A percentile compares a stretch with the other conserved stretches of the same genome.
Evolutionary conservation across 352 stramenopile species (phyloP).

Genomic region (Phytophthora crassamura): DNA sequence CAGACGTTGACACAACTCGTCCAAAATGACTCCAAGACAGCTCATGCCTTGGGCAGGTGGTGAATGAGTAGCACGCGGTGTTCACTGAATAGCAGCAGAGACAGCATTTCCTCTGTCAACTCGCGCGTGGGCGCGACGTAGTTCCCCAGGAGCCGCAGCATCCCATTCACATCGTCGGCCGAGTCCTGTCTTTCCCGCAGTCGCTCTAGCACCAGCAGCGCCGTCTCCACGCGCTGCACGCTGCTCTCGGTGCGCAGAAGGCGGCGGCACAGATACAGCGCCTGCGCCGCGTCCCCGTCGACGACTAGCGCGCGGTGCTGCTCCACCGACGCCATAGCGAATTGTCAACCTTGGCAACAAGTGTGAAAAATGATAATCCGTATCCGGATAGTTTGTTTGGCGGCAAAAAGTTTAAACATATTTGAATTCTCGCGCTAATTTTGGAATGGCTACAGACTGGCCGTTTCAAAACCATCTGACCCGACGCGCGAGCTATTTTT

Average conservation of each 20-base stretch:
- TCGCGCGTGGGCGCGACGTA: slow-evolving; percentile 71
- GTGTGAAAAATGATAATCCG: too few species aligned
- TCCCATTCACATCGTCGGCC: slow-evolving; percentile 68
- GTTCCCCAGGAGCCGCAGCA: slow-evolving; percentile 81
- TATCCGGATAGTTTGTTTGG: too few species aligned
- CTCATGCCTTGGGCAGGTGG: slow-evolving; percentile 72
- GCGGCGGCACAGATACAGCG: slow-evolving; percentile 57
- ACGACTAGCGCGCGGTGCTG: slow-evolving; percentile 55
- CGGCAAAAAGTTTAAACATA: neutral
- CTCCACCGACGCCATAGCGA: slow-evolving; percentile 27
- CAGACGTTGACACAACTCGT: neutral
- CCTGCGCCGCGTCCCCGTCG: slow-evolving; percentile 51
- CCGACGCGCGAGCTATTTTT: slow-evolving; percentile 25
- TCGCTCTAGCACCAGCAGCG: slow-evolving; percentile 73
- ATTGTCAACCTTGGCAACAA: too few species aligned
- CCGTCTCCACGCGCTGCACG: slow-evolving; percentile 50
- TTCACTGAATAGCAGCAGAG: slow-evolving; percentile 76
- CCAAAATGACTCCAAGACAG: neutral
- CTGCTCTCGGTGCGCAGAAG: slow-evolving; percentile 59
- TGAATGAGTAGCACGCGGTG: slow-evolving; percentile 83
- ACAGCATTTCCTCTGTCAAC: slow-evolving; percentile 77
- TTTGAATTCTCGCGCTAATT: slow-evolving; percentile 7
- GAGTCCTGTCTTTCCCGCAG: slow-evolving; percentile 64
- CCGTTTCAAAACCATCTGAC: slow-evolving; percentile 32
- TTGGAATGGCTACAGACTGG: slow-evolving; percentile 2